Evolutionary conservation across 1,139 yeast genomes (phyloP), one percentile per base, ranked within the genome.

Genomic region (Geotrichum bryndzae): DNA sequence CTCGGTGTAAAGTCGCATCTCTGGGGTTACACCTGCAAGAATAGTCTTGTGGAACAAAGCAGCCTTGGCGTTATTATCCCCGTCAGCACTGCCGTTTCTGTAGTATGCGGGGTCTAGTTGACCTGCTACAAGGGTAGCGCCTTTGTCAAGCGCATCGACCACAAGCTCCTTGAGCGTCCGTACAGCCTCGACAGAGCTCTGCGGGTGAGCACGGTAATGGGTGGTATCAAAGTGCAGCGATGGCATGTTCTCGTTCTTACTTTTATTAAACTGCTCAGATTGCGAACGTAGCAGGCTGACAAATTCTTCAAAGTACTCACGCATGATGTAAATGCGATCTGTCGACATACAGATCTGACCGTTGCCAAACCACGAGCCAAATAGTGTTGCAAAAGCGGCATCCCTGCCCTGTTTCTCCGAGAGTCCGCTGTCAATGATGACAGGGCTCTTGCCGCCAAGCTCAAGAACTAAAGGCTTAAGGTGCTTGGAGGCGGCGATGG

Each of bases 341-440:
- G 91, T 89, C 64, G 92, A 88, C 61, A 90, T 89, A 77, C 96
- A 90, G 60, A 90, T 87, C 74, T 90, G 96, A 50, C 96, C 96
- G 72, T 85, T 83, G 74, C 89, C 88, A 69, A 92, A 92, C 71
- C 84, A 75, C 15, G 92, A 87, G 38, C 91, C 87, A 86, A 91
- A 84, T 70, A 88, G 82, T 45, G 83, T 86, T 58, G 90, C 89
- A 71, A 85, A 85, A 1, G 73, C 75, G 3, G 79, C 79, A 5
- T 79, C 76, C 54, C 67, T 68, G 0, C 85, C 88, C 46, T 45
- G 48, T 8, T 54, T n/a, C 13, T 45, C 46, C 3, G 27, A 15
- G 4, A 60, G 13, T 13, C 46, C 57, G 41, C 94, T 91, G 73
- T 88, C 96, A 25, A 90, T 81, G 58, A 90, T 76, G 64, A 87